Evolutionary conservation across 176 grass and related monocot genomes (phyloP), one percentile per base, ranked within the genome.

Genomic region (Bothriochloa decipiens): DNA sequence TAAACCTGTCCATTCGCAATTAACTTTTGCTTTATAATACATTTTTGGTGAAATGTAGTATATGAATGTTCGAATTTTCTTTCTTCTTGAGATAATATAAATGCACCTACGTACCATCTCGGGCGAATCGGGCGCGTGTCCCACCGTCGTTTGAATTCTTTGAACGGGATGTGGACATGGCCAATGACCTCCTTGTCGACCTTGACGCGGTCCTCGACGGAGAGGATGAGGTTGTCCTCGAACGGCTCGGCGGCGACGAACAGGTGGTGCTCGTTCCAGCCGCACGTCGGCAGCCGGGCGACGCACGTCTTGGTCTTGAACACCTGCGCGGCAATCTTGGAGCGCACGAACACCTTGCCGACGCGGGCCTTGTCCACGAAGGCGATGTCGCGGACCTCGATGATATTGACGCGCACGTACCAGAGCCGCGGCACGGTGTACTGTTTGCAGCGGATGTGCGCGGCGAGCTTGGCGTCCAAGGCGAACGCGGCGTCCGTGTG

Each of bases 351-450:
- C 36, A 91, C 78, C 82, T 91, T 84, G 20, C 90, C 78, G 74
- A 88, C 82, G 46, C 82, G 90, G 58, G 62, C 29, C 86, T 74
- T 82, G 58, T 90, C 93, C 5, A 22, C 81, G 65, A 90, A 77
- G 14, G 81, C 60, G 26, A 92, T 9, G 43, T 95, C 85, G 29
- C 86, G 87, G 18, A 65, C 85, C 74, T 90, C 90, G 47, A 90
- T 57, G 70, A 90, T 29, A 42, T 90, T 87, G 8, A 95, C 84
- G 40, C 90, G 93, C 72, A 95, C 79, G 81, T 95, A 95, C 76
- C 87, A 91, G 47, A 95, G 85, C 43, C 86, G 86, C 35, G 93
- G 93, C 66, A 86, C 82, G 13, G 86, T 85, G 88, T 95, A 95
- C 81, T 86, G 87, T 75, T 90, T 95, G 70, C 87, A 87, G 17